These are phyloP conservation scores for Lachancea kluyveri DNA, from an alignment of 805 yeast genomes.

Conservation along the genomic window DNA sequence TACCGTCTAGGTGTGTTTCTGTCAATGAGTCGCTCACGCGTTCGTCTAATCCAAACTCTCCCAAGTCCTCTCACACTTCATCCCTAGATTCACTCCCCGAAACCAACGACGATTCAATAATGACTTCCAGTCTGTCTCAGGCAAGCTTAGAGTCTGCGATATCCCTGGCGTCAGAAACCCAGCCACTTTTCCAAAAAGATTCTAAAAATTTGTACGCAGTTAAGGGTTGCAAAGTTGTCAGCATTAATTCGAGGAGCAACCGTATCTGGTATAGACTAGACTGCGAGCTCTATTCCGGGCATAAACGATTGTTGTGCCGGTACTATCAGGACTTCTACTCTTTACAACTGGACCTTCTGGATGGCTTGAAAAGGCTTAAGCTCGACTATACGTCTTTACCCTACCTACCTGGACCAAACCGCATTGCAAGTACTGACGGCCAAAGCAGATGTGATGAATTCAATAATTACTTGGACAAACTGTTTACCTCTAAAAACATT, in stretches of 20 bases:
- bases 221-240: slow-evolving; percentile 8
- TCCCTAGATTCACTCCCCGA: background rate
- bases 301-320: slow-evolving; percentile 9
- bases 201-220: background rate
- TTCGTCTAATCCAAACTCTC: slow-evolving; percentile 2
- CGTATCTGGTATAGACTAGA: slow-evolving; percentile 17
- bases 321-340: slow-evolving; percentile 20
- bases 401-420: slow-evolving; percentile 7
- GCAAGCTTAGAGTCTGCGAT: too few species aligned
- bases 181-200: too few species aligned
- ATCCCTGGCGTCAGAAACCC: too few species aligned
- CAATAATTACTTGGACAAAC: slow-evolving; percentile 6
- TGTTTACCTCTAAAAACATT: slow-evolving; percentile 4
- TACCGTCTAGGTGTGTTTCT: slow-evolving; percentile 9
- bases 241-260: slow-evolving; percentile 9
- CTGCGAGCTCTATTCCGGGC: slow-evolving; percentile 8
- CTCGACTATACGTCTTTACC: slow-evolving; percentile 3
- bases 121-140: too few species aligned
- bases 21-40: slow-evolving; percentile 5
- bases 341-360: slow-evolving; percentile 15
- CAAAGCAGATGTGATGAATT: slow-evolving; percentile 3
- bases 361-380: slow-evolving; percentile 1
- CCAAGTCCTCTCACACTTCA: background rate
- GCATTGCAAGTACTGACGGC: background rate
- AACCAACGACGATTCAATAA: background rate